Evolutionary conservation across 352 stramenopile genomes (phyloP).

Genomic region (Globisporangium acanthophoron): DNA sequence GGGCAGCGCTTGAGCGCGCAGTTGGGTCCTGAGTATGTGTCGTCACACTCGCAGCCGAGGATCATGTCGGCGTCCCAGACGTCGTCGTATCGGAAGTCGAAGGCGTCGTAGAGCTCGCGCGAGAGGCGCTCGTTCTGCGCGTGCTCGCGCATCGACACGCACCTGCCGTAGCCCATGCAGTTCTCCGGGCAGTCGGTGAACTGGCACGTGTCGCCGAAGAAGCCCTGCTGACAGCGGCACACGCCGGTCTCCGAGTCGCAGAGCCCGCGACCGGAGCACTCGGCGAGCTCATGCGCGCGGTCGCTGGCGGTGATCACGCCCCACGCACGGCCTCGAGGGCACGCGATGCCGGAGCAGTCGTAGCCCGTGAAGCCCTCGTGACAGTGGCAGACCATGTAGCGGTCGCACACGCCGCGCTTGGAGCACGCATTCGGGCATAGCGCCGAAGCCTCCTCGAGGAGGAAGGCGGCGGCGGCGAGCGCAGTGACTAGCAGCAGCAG

Average conservation of each 20-base stretch:
- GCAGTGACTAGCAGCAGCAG: not conserved
- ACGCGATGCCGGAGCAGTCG: conserved; percentile 54
- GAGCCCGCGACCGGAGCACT: conserved; percentile 62
- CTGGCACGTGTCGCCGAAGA: conserved; percentile 66
- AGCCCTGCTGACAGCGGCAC: conserved; percentile 82
- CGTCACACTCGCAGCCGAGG: conserved; percentile 71
- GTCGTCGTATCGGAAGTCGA: conserved; percentile 33
- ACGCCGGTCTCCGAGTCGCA: conserved; percentile 61
- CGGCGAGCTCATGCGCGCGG: conserved; percentile 34
- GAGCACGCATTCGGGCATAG: conserved; percentile 62
- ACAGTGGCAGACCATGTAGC: conserved; percentile 53
- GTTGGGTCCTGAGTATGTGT: conserved; percentile 40
- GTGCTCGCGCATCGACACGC: conserved; percentile 60
- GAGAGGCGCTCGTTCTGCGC: conserved; percentile 44
- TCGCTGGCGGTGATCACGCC: conserved; percentile 37
- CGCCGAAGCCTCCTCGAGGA: not conserved
- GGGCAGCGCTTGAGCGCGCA: conserved; percentile 62
- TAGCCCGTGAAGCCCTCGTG: conserved; percentile 48
- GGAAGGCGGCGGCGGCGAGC: not conserved
- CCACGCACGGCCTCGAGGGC: conserved; percentile 48
- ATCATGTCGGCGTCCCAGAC: conserved; percentile 78
- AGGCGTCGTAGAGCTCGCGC: conserved; percentile 43
- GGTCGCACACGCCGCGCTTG: conserved; percentile 46
- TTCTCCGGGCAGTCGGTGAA: conserved; percentile 41
- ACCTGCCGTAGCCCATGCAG: conserved; percentile 51